Conservation (phyloP, 2,329 filamentous ascomycete genomes). For the Sclerotinia trifoliorum region DNA sequence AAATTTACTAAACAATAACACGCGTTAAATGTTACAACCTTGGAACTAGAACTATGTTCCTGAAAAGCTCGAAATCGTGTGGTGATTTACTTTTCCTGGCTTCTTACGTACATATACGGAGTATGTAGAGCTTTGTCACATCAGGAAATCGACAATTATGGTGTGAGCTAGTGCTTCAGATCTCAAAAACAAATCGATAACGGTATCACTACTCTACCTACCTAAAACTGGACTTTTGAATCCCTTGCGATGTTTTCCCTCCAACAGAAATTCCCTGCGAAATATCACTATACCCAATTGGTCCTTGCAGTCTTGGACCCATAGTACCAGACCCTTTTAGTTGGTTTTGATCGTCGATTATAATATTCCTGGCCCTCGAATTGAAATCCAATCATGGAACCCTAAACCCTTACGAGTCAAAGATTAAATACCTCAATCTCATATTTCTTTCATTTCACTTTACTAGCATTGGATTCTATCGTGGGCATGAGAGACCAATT, state of each 20-base stretch:
- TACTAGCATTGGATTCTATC: too few relatives aligned
- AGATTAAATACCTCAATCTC: not conserved
- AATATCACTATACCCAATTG: not conserved
- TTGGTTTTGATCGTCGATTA: not conserved
- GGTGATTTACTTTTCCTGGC: not conserved
- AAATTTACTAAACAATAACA: not conserved
- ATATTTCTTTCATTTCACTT: not conserved
- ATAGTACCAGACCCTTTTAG: not conserved
- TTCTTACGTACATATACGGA: not conserved
- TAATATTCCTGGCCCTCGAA: not conserved
- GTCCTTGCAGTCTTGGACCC: not conserved
- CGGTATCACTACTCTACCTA: too few relatives aligned
- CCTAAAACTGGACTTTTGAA: too few relatives aligned
- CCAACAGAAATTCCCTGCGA: not conserved
- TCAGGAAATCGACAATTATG: not conserved
- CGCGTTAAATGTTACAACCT: not conserved
- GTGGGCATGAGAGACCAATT: not conserved
- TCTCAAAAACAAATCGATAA: too few relatives aligned
- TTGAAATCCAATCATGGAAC: not conserved
- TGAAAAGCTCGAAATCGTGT: not conserved
- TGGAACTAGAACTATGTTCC: not conserved
- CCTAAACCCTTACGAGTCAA: not conserved
- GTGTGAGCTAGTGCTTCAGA: not conserved
- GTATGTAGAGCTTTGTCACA: not conserved
- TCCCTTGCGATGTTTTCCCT: not conserved